Base-by-base conservation (phyloP, 139 green algal species). In the Micractinium sp. region DNA sequence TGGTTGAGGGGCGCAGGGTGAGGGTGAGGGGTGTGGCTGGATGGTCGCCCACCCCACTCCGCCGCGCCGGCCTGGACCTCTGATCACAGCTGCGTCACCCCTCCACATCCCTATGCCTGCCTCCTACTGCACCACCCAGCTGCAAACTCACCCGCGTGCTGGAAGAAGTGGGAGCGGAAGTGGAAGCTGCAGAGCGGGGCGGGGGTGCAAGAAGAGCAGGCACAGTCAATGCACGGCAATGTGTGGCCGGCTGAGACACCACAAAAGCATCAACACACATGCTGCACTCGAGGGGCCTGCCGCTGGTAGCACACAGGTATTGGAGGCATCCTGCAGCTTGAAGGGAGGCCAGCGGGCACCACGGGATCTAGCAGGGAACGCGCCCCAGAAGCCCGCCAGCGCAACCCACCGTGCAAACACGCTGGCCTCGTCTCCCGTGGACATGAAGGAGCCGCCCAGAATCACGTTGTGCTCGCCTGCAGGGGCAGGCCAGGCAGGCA, bases 161-260 rank as follows among this genome's bases (percentile, higher is more conserved):
- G 94, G 90, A 96, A 97, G 86, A 97, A 97, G 93, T 97, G 95
- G 0, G 95, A 92, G 15, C 95, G 83, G 94, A 97, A 97, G 91
- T 97, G 95, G 92, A 95, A 97, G 87, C 95, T 63, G 13, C 56
- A 53, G 39, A n/a, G 78, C 23, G 29, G 33, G 53, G 47, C 16
- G 29, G 31, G 1, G 27, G 29, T 1, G 39, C 39, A 5, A 25
- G 76, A 2, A 38, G 29, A 73, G 66, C 23, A 27, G 7, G 14
- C 25, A 29, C 25, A 14, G 66, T 29, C 66, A 73, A 27, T 9
- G 2, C 7, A 73, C 9, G 47, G 9, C 47, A 56, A 5, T 9
- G 47, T n/a, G 9, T 56, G 47, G 47, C 47, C 9, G 47, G 47
- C 47, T 9, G 47, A 5, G 47, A 56, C 9, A 9, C 47, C 47